These are phyloP conservation scores for Trypanosoma caninum DNA, from an alignment of 208 protist genomes.

Conservation along the genomic window DNA sequence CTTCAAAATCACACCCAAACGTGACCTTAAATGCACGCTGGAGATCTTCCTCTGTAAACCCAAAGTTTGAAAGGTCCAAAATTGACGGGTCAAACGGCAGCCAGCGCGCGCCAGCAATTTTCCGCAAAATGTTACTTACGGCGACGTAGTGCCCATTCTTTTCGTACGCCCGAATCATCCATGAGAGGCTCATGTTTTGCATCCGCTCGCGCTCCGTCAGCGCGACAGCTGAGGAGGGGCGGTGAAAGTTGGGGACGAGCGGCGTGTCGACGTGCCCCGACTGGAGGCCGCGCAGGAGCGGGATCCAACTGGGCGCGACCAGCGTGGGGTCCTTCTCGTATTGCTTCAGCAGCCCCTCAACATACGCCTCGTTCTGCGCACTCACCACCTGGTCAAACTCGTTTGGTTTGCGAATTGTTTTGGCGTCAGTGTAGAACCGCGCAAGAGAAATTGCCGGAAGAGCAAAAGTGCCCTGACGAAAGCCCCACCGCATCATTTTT, in stretches of 20 bases:
- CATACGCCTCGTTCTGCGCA: conserved; percentile 68
- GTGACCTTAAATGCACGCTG: conserved; percentile 76
- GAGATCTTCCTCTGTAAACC: conserved; percentile 79
- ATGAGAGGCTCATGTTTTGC: conserved; percentile 89
- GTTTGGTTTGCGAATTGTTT: conserved; percentile 74
- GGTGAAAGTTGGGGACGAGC: conserved; percentile 71
- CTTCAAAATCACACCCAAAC: conserved; percentile 70
- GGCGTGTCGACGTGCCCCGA: conserved; percentile 44
- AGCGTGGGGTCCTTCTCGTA: conserved; percentile 68
- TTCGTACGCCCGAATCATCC: conserved; percentile 90
- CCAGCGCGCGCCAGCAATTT: conserved; percentile 21
- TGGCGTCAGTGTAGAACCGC: conserved; percentile 69
- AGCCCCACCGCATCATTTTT: conserved; percentile 76
- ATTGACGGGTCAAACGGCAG: conserved; percentile 22
- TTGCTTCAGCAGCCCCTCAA: conserved; percentile 74
- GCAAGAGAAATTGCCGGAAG: conserved; percentile 1
- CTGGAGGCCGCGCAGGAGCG: conserved; percentile 72
- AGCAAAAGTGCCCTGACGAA: conserved; percentile 10
- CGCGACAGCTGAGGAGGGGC: conserved; percentile 50
- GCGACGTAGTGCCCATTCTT: conserved; percentile 79
- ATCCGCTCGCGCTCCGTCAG: conserved; percentile 75
- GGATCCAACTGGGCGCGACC: conserved; percentile 79
- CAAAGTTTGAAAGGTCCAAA: conserved; percentile 69
- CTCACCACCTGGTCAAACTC: conserved; percentile 69
- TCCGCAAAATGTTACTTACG: conserved; percentile 67